Percentiles rank a stretch among this genome's conserved stretches.
phyloP scores from a whole-genome alignment of 495 filamentous ascomycete genomes.

The Hypoxylon perforatum region DNA sequence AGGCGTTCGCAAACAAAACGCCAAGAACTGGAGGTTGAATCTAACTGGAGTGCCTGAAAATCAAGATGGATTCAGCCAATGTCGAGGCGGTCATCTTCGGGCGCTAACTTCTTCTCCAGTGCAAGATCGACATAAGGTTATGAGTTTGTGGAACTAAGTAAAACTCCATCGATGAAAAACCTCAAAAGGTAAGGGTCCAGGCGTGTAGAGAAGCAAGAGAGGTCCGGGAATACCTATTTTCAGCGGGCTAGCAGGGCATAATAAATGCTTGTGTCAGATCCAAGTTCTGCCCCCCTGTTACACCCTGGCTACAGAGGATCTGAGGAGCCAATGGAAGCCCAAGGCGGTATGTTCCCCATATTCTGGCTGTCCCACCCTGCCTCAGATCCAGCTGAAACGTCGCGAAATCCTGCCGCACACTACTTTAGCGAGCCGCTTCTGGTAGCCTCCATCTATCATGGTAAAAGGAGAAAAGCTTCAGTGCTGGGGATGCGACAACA shows the following conservation, averaged over 20 bases:
- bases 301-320: constrained; percentile 3
- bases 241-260: constrained; percentile 6
- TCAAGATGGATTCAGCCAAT: constrained; percentile 9
- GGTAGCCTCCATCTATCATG: constrained; percentile 11
- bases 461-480: constrained; percentile 18
- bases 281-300: constrained; percentile 12
- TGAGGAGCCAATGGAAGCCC: constrained; percentile 16
- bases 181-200: constrained; percentile 2
- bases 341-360: constrained; percentile 25
- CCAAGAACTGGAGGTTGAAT: constrained; percentile 29
- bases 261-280: constrained; percentile 29
- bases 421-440: constrained; percentile 5
- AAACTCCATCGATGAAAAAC: constrained; percentile 21
- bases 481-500: constrained; percentile 18
- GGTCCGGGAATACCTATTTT: constrained; percentile 28
- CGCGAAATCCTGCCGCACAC: constrained; percentile 38
- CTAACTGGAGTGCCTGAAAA: constrained; percentile 2
- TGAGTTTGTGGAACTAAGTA: constrained; percentile 14
- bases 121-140: constrained; percentile 30
- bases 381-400: constrained; percentile 43
- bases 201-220: constrained; percentile 7
- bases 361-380: constrained; percentile 39
- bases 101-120: constrained; percentile 11
- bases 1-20: constrained; percentile 24
- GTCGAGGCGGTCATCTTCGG: constrained; percentile 7